A percentile compares a stretch with the other conserved stretches of the same genome.
phyloP scores from a whole-genome alignment of 768 basidiomycete species.

The Amanita molliuscula region DNA sequence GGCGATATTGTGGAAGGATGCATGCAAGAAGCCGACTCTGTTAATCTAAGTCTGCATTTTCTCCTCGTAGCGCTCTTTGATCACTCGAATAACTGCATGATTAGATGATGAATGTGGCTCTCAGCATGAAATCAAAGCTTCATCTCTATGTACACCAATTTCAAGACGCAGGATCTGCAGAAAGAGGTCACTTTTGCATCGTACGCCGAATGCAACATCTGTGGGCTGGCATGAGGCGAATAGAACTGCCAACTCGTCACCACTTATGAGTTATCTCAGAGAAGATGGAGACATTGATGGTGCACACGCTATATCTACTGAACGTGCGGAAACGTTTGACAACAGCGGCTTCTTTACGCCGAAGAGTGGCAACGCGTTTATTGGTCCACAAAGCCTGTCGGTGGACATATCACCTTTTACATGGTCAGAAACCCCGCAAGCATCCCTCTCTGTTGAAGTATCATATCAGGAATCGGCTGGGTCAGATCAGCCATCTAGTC shows the following conservation, averaged over 20 bases:
- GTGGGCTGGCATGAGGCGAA: background rate
- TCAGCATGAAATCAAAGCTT: background rate
- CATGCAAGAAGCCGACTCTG: background rate
- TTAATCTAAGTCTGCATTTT: background rate
- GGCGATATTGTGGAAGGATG: background rate
- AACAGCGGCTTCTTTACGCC: background rate
- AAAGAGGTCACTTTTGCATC: no score
- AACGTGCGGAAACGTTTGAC: background rate
- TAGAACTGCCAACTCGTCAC: background rate
- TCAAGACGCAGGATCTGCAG: background rate
- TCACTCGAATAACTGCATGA: background rate
- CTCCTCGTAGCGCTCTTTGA: background rate
- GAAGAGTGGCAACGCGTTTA: background rate
- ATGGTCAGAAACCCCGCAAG: background rate
- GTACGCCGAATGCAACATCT: background rate
- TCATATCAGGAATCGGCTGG: background rate
- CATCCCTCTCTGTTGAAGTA: background rate
- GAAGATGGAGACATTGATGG: background rate
- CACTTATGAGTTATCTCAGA: background rate
- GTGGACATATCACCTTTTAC: slow-evolving; percentile 2
- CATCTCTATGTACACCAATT: background rate
- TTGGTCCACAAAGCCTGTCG: background rate
- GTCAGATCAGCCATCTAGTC: background rate
- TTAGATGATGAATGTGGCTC: background rate
- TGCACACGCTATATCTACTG: background rate